Base-by-base conservation (phyloP, 2,329 filamentous ascomycete species). In the Penicillium polonicum region DNA sequence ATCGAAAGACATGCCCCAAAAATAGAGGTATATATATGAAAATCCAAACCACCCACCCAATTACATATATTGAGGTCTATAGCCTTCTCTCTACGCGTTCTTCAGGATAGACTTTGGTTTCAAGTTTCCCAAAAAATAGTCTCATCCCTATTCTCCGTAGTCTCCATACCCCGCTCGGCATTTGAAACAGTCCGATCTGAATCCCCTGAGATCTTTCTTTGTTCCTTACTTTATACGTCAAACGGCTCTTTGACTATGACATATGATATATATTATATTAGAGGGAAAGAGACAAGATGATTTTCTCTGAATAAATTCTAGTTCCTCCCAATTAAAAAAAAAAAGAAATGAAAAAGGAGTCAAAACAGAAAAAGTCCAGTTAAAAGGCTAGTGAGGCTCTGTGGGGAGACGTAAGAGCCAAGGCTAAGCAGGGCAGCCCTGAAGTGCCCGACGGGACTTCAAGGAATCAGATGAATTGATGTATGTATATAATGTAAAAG, bases 141-240 rank as follows among this genome's bases (percentile, higher is more conserved):
- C 10, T 41, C 5, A 25, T 17, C 8, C 25, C 25, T 27, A 15
- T 33, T 33, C 31, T 33, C 31, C 5, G 31, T 33, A 33, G 12
- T 15, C 25, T 10, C 6, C 19, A 1, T 45, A 54, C 52, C 43
- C 43, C 43, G 35, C 52, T 29, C 36, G 48, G 31, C 48, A 52
- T 19, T 44, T 39, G 41, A 52, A 49, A 55, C 52, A 9, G n/a
- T 46, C 27, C 39, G 27, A 54, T 54, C 31, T 13, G 31, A 33
- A 33, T 33, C 31, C 31, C 31, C 31, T 33, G 31, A 33, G 5
- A 6, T 6, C 31, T 33, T 33, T 6, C 31, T 33, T 33, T 13
- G 31, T 33, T 33, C 31, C 31, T 33, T 33, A 33, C 31, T 15
- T 15, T 13, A 33, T 6, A 33, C 12, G 12, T 15, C 12, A 13